Evolutionary conservation across 2,329 filamentous ascomycete genomes (phyloP), one percentile per base, ranked within the genome.

Genomic region (Penicillium palitans): DNA sequence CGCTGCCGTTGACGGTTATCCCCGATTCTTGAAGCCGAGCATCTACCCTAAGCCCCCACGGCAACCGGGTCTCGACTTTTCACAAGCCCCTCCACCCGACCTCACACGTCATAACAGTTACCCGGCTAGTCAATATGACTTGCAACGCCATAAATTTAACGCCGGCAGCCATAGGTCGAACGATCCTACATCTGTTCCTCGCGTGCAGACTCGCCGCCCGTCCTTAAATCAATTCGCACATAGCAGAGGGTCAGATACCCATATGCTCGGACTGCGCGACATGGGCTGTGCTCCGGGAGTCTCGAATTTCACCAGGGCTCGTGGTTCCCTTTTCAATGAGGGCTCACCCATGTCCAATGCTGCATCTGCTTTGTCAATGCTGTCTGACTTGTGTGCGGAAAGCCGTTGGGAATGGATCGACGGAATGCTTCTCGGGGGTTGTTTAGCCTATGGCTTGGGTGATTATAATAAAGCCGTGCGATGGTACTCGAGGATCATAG

Each of bases 361-460:
- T 9, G 83, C 81, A 47, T 80, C 83, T 7, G 89, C 90, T 2
- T 76, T 96, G 21, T 85, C 90, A 39, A 85, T 91, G 68, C 80
- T 96, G 21, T 87, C 85, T 17, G 85, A 81, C 62, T 77, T 96
- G 7, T 96, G 91, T 70, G 86, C 90, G 67, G 88, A 93, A 72
- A 91, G 88, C 68, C 83, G 83, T 10, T 95, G 91, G 90, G 84
- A 87, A 66, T 99, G 95, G 95, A 84, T 92, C 53, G 93, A 98
- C 70, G 95, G 95, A 2, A 93, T 98, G 80, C 80, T 98, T 40
- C 80, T 98, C 7, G 91, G 90, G 40, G 95, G 95, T 2, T 98
- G 95, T 76, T 80, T 99, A 58, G 89, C 93, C 50, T 98, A 98
- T 77, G 93, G 90, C 8, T 78, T 98, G 15, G 91, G 91, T 61